Evolutionary conservation across 768 basidiomycete species (phyloP).

Genomic region (Auricularia sp.): DNA sequence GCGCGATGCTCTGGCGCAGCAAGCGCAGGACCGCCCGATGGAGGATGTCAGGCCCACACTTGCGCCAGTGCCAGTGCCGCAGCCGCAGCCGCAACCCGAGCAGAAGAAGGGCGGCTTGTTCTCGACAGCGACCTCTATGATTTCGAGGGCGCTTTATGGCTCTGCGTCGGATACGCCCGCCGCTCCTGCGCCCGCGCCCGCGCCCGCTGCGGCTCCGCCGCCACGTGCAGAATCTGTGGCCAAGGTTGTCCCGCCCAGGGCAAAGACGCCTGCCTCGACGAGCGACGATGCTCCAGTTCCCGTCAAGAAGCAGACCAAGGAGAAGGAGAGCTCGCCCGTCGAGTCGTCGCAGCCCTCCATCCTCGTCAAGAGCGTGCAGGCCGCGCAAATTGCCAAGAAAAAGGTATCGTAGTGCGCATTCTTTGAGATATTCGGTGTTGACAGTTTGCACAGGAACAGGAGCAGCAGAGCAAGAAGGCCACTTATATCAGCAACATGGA

Average conservation of each 20-base stretch:
- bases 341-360: neutral
- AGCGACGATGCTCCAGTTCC: neutral
- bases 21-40: neutral
- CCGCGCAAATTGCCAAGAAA: conserved; percentile 76
- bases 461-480: conserved; percentile 72
- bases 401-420: conserved; percentile 46
- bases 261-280: neutral
- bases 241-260: neutral
- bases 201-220: neutral
- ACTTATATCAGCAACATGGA: conserved; percentile 74
- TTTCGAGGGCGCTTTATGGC: neutral
- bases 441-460: conserved; percentile 60
- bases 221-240: neutral
- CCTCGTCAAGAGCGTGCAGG: conserved; percentile 65
- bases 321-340: neutral
- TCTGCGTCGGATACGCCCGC: neutral
- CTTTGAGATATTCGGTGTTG: neutral
- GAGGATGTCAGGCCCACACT: neutral
- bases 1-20: neutral
- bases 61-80: neutral
- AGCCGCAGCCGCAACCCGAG: neutral
- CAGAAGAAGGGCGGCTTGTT: conserved; percentile 1
- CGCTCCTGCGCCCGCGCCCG: neutral
- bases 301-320: neutral
- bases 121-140: neutral